phyloP scores from a whole-genome alignment of 345 rosid genomes.

The Camelina sativa region DNA sequence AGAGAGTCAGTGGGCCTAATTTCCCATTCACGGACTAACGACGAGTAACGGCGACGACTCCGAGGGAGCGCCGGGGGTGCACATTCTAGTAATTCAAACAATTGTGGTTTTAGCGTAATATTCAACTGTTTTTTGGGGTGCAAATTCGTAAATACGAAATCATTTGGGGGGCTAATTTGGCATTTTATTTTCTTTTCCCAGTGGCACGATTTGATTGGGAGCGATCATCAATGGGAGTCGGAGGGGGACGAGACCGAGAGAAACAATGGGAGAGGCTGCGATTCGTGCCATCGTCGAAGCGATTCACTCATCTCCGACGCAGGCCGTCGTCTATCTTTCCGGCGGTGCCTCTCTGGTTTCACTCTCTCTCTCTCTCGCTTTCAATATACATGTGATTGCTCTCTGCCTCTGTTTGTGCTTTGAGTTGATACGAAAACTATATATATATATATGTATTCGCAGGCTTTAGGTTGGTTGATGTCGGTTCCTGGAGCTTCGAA shows the following conservation, averaged over 20 bases:
- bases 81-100: neutral
- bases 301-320: slow-evolving; percentile 70
- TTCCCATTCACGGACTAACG: slow-evolving; percentile 28
- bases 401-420: neutral
- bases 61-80: slow-evolving; percentile 15
- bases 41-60: slow-evolving; percentile 42
- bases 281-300: slow-evolving; percentile 69
- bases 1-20: slow-evolving; percentile 18
- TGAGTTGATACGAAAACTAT: neutral
- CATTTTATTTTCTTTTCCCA: neutral
- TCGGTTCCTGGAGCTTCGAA: slow-evolving; percentile 90
- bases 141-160: slow-evolving; percentile 5
- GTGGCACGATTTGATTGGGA: slow-evolving; percentile 1
- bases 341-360: slow-evolving; percentile 91
- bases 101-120: neutral
- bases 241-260: slow-evolving; percentile 7
- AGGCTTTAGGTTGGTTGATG: slow-evolving; percentile 81
- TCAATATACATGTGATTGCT: neutral
- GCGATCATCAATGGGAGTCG: neutral
- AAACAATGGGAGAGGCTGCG: slow-evolving; percentile 60
- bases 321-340: slow-evolving; percentile 74
- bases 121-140: neutral
- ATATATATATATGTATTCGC: slow-evolving; percentile 2
- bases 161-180: slow-evolving; percentile 12
- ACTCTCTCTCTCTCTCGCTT: neutral